These are phyloP conservation scores for Actinomortierella wolfii DNA, from an alignment of 371 early-diverging fungal species.

Conservation along the genomic window DNA sequence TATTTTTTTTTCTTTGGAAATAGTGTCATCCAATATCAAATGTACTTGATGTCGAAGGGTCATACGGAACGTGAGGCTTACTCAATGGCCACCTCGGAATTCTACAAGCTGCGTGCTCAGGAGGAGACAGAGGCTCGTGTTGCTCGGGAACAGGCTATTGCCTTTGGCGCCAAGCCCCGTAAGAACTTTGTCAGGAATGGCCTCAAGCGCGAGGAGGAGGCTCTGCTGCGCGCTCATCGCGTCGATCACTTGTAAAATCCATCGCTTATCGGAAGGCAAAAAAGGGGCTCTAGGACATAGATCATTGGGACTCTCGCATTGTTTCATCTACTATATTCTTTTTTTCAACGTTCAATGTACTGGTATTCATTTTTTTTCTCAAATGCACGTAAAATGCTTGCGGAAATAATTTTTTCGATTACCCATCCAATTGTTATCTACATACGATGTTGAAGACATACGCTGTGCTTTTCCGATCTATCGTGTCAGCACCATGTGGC, in stretches of 20 bases:
- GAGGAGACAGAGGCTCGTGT: slow-evolving; percentile 75
- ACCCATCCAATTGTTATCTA: too few species aligned
- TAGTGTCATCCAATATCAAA: slow-evolving; percentile 80
- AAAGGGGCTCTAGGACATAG: background rate
- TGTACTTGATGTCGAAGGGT: slow-evolving; percentile 72
- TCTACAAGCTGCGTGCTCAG: slow-evolving; percentile 72
- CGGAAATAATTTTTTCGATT: too few species aligned
- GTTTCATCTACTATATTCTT: too few species aligned
- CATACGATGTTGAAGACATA: too few species aligned
- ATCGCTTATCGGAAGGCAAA: background rate
- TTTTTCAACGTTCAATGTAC: too few species aligned
- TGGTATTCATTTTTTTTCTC: too few species aligned
- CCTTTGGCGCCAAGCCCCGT: slow-evolving; percentile 51
- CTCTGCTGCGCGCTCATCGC: slow-evolving; percentile 6
- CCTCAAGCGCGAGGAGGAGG: slow-evolving; percentile 44
- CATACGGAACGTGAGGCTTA: slow-evolving; percentile 77
- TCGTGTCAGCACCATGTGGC: too few species aligned
- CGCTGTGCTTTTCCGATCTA: too few species aligned
- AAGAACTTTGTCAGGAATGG: slow-evolving; percentile 42
- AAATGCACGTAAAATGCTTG: too few species aligned
- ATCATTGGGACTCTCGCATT: too few species aligned
- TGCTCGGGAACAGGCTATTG: slow-evolving; percentile 61
- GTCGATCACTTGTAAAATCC: slow-evolving; percentile 5
- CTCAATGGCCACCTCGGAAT: slow-evolving; percentile 68
- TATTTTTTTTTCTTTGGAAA: background rate